These are phyloP conservation scores for Phytophthora tubulina DNA, from an alignment of 352 stramenopile species.

Conservation along the genomic window DNA sequence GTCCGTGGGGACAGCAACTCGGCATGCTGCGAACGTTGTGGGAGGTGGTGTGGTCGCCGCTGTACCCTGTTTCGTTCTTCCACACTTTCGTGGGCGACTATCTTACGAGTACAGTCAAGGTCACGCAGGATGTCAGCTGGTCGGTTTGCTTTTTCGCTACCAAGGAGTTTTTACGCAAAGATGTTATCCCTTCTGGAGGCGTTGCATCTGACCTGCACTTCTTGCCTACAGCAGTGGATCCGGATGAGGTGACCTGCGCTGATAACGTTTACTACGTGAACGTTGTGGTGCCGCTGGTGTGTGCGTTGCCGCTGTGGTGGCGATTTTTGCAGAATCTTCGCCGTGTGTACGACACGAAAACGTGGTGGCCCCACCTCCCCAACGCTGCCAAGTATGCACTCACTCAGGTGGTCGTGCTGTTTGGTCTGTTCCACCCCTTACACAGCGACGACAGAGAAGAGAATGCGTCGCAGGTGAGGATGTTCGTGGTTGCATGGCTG, in stretches of 20 bases:
- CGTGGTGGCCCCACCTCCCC: conserved; percentile 95
- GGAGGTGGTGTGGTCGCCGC: conserved; percentile 92
- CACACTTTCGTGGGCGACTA: conserved; percentile 93
- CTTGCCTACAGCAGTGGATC: conserved; percentile 25
- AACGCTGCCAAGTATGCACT: conserved; percentile 97
- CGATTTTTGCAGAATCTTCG: conserved; percentile 97
- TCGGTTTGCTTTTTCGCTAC: conserved; percentile 96
- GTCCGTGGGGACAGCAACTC: conserved; percentile 80
- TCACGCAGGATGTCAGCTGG: conserved; percentile 92
- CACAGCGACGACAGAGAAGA: conserved; percentile 46
- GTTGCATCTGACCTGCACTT: conserved; percentile 22
- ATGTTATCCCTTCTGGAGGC: conserved; percentile 42
- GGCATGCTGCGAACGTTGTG: conserved; percentile 90
- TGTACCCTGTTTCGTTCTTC: conserved; percentile 95
- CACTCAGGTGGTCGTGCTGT: conserved; percentile 85
- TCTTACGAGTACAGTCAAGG: conserved; percentile 85
- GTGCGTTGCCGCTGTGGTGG: conserved; percentile 95
- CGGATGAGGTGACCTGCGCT: conserved; percentile 42
- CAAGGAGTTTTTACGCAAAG: conserved; percentile 92
- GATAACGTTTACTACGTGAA: conserved; percentile 95
- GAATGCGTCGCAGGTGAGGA: conserved; percentile 34
- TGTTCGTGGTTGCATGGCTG: conserved; percentile 80
- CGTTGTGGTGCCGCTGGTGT: conserved; percentile 95
- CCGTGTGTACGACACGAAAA: conserved; percentile 94
- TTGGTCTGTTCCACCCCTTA: conserved; percentile 88